phyloP scores from a whole-genome alignment of 2,329 filamentous ascomycete species.

The Xylaria sp. region DNA sequence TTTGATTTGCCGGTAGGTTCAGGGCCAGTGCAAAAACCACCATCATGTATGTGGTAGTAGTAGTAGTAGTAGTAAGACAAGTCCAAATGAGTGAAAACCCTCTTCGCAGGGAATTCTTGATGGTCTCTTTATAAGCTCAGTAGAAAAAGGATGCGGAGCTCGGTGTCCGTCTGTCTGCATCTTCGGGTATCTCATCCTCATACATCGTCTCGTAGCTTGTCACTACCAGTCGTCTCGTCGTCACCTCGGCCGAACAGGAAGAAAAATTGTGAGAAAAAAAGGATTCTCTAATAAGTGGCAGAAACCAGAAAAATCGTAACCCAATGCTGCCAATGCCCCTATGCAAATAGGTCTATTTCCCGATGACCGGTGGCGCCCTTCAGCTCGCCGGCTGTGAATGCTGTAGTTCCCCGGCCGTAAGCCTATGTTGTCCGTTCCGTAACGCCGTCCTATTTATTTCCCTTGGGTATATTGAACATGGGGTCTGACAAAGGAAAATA shows the following conservation, averaged over 20 bases:
- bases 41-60: too few relatives aligned
- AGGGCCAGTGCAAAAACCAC: too few relatives aligned
- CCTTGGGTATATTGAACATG: conserved; percentile 38
- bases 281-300: conserved; percentile 3
- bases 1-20: too few relatives aligned
- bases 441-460: conserved; percentile 28
- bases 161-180: conserved; percentile 2
- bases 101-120: too few relatives aligned
- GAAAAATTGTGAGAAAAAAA: conserved; percentile 8
- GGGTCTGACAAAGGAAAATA: conserved; percentile 16
- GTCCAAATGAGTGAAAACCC: too few relatives aligned
- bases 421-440: conserved; percentile 9
- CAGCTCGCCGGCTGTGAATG: conserved; percentile 31
- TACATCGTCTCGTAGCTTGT: conserved; percentile 16
- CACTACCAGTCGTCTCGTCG: conserved; percentile 6
- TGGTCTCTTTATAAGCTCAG: background rate
- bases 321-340: conserved; percentile 30
- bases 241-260: conserved; percentile 1
- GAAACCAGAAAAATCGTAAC: conserved; percentile 20
- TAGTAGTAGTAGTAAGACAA: too few relatives aligned
- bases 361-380: conserved; percentile 9
- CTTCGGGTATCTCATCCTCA: conserved; percentile 22
- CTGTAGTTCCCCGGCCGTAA: conserved; percentile 17
- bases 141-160: background rate
- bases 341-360: conserved; percentile 19